Percentiles rank a stretch among this genome's conserved stretches.
Conservation (phyloP, 2,329 filamentous ascomycete species). For the Stylonectria norvegica region DNA sequence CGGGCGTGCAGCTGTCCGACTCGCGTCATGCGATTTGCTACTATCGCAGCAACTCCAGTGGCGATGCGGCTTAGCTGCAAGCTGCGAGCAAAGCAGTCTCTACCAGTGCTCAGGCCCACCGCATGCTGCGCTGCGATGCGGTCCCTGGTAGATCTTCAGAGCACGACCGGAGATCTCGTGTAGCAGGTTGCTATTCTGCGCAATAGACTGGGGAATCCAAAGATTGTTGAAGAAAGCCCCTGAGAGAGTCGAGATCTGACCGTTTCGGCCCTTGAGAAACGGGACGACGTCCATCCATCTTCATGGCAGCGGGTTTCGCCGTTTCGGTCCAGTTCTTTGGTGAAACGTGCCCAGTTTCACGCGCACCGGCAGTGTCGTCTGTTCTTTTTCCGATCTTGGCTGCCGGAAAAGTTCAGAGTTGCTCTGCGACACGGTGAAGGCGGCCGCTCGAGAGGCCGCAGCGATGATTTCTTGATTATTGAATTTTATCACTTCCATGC, state of each 20-base stretch:
- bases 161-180: neutral
- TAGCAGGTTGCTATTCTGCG: neutral
- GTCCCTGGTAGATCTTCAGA: neutral
- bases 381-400: neutral
- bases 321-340: no score
- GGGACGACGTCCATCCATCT: neutral
- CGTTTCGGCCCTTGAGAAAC: neutral
- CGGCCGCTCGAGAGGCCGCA: neutral
- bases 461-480: neutral
- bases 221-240: neutral
- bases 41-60: neutral
- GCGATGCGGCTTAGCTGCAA: neutral
- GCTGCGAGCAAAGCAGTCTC: neutral
- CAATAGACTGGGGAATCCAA: neutral
- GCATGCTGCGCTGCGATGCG: neutral
- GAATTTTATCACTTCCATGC: no score
- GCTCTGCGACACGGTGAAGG: neutral
- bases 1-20: neutral
- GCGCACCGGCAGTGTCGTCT: neutral
- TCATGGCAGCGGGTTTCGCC: neutral
- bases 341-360: conserved; percentile 1
- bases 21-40: neutral
- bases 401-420: neutral
- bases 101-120: neutral
- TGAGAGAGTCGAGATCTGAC: neutral